These are phyloP conservation scores for Plasmodium sp. DNA, from an alignment of 169 alveolate species.

Conservation along the genomic window DNA sequence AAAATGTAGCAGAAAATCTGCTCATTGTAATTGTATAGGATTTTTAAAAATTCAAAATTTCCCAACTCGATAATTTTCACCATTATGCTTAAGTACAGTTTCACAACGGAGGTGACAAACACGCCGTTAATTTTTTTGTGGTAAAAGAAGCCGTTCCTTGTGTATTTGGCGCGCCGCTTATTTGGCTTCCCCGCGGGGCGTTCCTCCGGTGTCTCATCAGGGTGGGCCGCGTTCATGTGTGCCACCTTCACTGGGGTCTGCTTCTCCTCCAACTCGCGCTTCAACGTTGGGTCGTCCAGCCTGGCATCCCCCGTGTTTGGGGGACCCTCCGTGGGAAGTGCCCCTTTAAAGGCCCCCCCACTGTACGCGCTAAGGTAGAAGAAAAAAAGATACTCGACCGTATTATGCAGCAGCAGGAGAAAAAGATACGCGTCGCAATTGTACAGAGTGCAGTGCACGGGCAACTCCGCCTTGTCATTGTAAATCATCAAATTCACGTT, in stretches of 20 bases:
- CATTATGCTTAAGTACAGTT: conserved; percentile 47
- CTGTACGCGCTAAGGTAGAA: not conserved
- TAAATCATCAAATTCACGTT: conserved; percentile 38
- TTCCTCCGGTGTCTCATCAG: not conserved
- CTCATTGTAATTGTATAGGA: conserved; percentile 51
- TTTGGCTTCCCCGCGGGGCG: not conserved
- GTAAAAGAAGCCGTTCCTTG: conserved; percentile 25
- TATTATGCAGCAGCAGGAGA: conserved; percentile 51
- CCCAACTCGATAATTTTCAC: conserved; percentile 69
- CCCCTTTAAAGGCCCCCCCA: not conserved
- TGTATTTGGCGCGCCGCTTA: not conserved
- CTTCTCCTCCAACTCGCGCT: not conserved
- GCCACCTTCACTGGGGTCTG: not conserved
- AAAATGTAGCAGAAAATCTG: conserved; percentile 56
- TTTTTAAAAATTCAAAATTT: conserved; percentile 58
- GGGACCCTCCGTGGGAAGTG: not conserved
- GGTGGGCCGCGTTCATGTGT: not conserved
- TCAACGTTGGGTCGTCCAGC: not conserved
- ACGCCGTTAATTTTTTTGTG: conserved; percentile 1
- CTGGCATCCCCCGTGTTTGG: not conserved
- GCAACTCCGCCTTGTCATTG: conserved; percentile 52
- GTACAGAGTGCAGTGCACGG: conserved; percentile 60
- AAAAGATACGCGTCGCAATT: conserved; percentile 42
- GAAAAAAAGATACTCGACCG: conserved; percentile 54
- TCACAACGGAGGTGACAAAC: conserved; percentile 16